Conservation (phyloP, 192 early-diverging fungal genomes). For the Coemansia sp. region DNA sequence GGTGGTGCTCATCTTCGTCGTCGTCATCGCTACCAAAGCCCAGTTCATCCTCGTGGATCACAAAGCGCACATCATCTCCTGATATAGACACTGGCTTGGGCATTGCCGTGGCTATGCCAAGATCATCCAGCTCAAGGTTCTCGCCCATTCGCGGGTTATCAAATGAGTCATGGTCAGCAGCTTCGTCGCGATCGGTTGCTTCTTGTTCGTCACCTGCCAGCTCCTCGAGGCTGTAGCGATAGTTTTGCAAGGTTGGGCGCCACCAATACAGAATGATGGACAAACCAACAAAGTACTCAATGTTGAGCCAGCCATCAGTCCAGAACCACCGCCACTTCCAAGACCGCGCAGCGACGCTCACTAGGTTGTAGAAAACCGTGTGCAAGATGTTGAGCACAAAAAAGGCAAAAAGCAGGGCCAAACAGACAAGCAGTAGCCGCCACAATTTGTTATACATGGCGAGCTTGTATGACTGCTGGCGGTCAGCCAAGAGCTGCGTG, state of each 20-base stretch:
- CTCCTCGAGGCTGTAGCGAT: conserved; percentile 88
- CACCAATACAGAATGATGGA: conserved; percentile 82
- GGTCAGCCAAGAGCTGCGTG: conserved; percentile 71
- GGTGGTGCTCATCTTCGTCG: conserved; percentile 8
- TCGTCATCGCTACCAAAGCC: conserved; percentile 30
- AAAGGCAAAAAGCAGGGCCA: conserved; percentile 70
- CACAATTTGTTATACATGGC: conserved; percentile 87
- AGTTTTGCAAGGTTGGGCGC: conserved; percentile 91
- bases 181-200: conserved; percentile 63
- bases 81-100: conserved; percentile 18
- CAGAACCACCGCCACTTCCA: conserved; percentile 92
- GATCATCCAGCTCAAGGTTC: conserved; percentile 43
- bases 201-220: conserved; percentile 72
- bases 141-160: conserved; percentile 53
- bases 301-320: conserved; percentile 89
- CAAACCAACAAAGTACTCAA: conserved; percentile 83
- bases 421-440: conserved; percentile 75
- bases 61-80: conserved; percentile 44
- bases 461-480: conserved; percentile 87
- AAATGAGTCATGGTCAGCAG: conserved; percentile 32
- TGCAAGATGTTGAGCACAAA: conserved; percentile 84
- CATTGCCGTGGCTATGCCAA: conserved; percentile 14
- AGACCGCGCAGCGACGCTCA: conserved; percentile 69
- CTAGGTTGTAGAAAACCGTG: conserved; percentile 65
- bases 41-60: conserved; percentile 41